These are phyloP conservation scores for Rhinocladiella similis DNA, from an alignment of 2,329 filamentous ascomycete species.

Conservation along the genomic window DNA sequence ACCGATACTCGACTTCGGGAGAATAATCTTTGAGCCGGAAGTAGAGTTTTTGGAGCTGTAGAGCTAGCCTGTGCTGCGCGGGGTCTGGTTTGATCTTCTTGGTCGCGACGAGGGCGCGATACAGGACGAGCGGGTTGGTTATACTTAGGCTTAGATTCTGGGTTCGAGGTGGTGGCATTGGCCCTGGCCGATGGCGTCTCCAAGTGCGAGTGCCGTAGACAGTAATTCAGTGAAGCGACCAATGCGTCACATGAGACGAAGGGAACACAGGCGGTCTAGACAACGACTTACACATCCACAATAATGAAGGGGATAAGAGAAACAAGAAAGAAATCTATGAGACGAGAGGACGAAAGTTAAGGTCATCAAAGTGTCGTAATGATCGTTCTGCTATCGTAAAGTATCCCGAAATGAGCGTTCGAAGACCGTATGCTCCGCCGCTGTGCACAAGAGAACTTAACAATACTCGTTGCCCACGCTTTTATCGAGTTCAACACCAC, in stretches of 20 bases:
- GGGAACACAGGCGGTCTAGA: too few species aligned
- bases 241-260: too few species aligned
- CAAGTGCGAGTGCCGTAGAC: too few species aligned
- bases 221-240: background rate
- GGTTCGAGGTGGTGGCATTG: conserved; percentile 1
- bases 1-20: conserved; percentile 67
- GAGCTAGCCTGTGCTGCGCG: conserved; percentile 69
- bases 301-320: too few species aligned
- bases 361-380: too few species aligned
- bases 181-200: background rate
- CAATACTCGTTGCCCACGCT: too few species aligned
- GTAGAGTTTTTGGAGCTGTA: conserved; percentile 77
- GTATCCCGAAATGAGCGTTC: conserved; percentile 11
- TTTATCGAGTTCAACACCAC: background rate
- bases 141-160: conserved; percentile 26
- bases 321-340: too few species aligned
- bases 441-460: too few species aligned
- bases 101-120: conserved; percentile 68
- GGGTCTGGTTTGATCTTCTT: conserved; percentile 68
- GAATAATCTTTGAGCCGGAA: conserved; percentile 75
- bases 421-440: conserved; percentile 9
- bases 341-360: too few species aligned
- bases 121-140: conserved; percentile 71
- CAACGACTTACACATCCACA: too few species aligned
- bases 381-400: background rate